phyloP scores from a whole-genome alignment of 1,284 basidiomycete species.

The Ganoderma lingzhi region DNA sequence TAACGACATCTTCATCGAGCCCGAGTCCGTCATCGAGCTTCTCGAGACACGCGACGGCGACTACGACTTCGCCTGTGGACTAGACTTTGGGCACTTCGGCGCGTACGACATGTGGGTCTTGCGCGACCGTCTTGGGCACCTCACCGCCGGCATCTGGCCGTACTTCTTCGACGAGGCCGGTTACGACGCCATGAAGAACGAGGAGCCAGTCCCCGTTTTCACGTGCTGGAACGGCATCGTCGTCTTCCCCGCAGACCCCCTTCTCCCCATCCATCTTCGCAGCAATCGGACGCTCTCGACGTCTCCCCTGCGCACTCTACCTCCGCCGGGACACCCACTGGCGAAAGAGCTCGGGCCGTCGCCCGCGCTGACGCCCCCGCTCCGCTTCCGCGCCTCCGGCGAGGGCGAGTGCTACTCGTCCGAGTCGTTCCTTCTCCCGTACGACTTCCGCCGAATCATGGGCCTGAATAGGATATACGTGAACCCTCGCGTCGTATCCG shows the following conservation, averaged over 20 bases:
- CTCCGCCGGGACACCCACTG: slow-evolving; percentile 35
- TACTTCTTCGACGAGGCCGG: slow-evolving; percentile 53
- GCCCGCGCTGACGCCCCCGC: slow-evolving; percentile 45
- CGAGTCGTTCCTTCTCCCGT: slow-evolving; percentile 62
- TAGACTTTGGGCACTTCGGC: slow-evolving; percentile 55
- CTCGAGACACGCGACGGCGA: slow-evolving; percentile 53
- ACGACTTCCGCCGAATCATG: slow-evolving; percentile 61
- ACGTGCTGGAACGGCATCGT: slow-evolving; percentile 70
- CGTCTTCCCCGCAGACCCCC: slow-evolving; percentile 55
- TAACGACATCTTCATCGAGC: slow-evolving; percentile 59
- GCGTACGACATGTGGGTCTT: slow-evolving; percentile 60
- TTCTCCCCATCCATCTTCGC: slow-evolving; percentile 47
- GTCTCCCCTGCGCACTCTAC: slow-evolving; percentile 36
- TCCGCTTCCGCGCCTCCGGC: slow-evolving; percentile 54
- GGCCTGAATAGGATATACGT: slow-evolving; percentile 50
- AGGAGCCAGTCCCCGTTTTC: slow-evolving; percentile 57
- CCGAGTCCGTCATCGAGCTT: slow-evolving; percentile 54
- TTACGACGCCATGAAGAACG: slow-evolving; percentile 45
- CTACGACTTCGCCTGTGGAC: slow-evolving; percentile 64
- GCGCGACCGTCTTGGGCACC: slow-evolving; percentile 49
- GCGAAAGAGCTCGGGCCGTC: slow-evolving; percentile 40
- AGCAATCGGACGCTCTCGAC: slow-evolving; percentile 42
- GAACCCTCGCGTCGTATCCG: slow-evolving; percentile 53
- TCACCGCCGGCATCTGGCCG: slow-evolving; percentile 57
- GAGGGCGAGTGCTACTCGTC: slow-evolving; percentile 56